phyloP scores from a whole-genome alignment of 2,329 filamentous ascomycete genomes.

The Pseudopithomyces maydicus region DNA sequence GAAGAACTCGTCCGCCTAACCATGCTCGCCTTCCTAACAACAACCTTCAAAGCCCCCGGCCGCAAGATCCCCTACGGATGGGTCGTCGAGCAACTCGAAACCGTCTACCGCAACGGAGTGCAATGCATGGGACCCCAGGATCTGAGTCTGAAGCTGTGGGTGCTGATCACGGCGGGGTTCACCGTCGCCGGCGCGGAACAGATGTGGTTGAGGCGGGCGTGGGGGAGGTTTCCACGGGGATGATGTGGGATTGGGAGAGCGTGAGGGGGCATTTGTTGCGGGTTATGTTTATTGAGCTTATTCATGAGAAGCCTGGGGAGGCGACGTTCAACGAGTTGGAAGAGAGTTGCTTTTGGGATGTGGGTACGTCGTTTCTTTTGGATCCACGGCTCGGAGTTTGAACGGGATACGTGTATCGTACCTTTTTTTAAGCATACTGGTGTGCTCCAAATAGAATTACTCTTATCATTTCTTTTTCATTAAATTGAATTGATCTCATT shows the following conservation, averaged over 20 bases:
- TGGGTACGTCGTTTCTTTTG: too few species aligned
- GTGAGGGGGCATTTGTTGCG: conserved; percentile 5
- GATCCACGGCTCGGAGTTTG: too few species aligned
- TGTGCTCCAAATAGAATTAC: too few species aligned
- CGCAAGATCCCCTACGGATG: conserved; percentile 15
- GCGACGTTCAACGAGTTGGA: conserved; percentile 3
- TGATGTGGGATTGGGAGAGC: conserved; percentile 3
- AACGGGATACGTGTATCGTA: too few species aligned
- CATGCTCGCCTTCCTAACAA: conserved; percentile 17
- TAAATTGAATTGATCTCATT: too few species aligned
- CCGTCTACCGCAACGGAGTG: background rate
- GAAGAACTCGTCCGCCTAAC: conserved; percentile 11
- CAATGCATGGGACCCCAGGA: background rate
- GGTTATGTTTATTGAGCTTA: conserved; percentile 19
- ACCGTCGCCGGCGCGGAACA: conserved; percentile 2
- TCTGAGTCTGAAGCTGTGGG: conserved; percentile 4
- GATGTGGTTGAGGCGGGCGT: conserved; percentile 2
- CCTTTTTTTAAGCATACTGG: too few species aligned
- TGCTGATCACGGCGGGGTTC: conserved; percentile 7
- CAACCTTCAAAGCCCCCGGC: conserved; percentile 16
- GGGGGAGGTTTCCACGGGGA: background rate
- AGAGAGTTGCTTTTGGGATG: background rate
- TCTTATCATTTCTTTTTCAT: too few species aligned
- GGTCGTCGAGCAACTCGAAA: conserved; percentile 3
- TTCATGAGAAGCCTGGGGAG: conserved; percentile 12